These are phyloP conservation scores for Alnus glutinosa DNA, from an alignment of 306 rosid genomes.

Conservation along the genomic window DNA sequence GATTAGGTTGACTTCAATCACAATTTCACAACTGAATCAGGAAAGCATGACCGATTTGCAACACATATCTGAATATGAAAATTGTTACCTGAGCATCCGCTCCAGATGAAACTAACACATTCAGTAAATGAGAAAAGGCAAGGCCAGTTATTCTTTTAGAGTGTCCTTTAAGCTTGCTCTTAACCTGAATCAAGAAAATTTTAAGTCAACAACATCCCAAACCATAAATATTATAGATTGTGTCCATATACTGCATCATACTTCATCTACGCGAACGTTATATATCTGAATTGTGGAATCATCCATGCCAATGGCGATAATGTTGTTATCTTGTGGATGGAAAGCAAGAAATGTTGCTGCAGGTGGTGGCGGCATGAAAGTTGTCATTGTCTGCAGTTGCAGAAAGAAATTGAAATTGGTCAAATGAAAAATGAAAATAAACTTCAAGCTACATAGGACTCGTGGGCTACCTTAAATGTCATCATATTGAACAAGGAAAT, in stretches of 20 bases:
- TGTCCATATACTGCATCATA: constrained; percentile 30
- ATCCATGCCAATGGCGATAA: constrained; percentile 97
- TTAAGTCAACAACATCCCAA: constrained; percentile 24
- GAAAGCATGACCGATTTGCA: neutral
- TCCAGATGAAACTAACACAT: constrained; percentile 89
- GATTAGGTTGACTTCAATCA: neutral
- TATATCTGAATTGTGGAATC: constrained; percentile 96
- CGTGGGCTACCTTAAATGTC: constrained; percentile 79
- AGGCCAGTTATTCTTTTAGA: constrained; percentile 94
- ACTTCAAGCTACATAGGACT: constrained; percentile 5
- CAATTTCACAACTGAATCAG: neutral
- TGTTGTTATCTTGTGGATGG: constrained; percentile 95
- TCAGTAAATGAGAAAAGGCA: constrained; percentile 86
- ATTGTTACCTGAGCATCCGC: constrained; percentile 90
- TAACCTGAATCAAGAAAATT: constrained; percentile 62
- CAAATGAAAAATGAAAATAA: constrained; percentile 20
- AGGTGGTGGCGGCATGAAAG: constrained; percentile 98
- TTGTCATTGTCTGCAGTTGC: constrained; percentile 87
- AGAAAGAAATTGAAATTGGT: constrained; percentile 43
- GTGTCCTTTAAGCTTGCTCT: constrained; percentile 96
- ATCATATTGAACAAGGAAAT: constrained; percentile 94
- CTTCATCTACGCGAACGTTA: constrained; percentile 96
- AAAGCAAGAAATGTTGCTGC: constrained; percentile 98
- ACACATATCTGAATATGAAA: neutral
- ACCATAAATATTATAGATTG: constrained; percentile 19